A percentile compares a stretch with the other conserved stretches of the same genome.
phyloP scores from a whole-genome alignment of 2,329 filamentous ascomycete genomes.

The Ophioceras dolichostomum region DNA sequence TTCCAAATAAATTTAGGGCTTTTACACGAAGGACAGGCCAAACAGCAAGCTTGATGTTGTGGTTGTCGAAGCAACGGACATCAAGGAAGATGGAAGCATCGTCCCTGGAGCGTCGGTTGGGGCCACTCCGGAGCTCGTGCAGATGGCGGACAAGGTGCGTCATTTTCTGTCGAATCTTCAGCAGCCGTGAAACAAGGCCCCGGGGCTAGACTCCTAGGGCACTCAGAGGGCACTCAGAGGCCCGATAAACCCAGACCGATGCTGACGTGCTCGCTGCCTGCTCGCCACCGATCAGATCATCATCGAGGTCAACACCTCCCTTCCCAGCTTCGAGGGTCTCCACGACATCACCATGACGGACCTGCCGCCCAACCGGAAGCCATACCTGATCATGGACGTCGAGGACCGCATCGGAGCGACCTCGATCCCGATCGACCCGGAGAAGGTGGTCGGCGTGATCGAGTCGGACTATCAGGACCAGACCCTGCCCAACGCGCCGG shows the following conservation, averaged over 20 bases:
- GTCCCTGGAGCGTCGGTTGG: conserved; percentile 79
- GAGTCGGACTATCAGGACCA: conserved; percentile 75
- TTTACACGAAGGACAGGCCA: conserved; percentile 70
- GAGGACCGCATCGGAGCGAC: conserved; percentile 78
- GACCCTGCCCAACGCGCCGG: conserved; percentile 60
- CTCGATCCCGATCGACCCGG: conserved; percentile 69
- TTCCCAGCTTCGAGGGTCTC: conserved; percentile 74
- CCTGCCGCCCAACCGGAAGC: conserved; percentile 67
- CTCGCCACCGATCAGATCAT: conserved; percentile 44
- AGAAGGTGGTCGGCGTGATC: conserved; percentile 73
- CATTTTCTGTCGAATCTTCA: not conserved
- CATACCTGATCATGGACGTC: conserved; percentile 72
- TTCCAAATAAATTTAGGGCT: conserved; percentile 39
- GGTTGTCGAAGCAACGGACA: conserved; percentile 75
- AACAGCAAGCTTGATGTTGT: conserved; percentile 68
- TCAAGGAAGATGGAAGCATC: conserved; percentile 80
- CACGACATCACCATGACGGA: conserved; percentile 91
- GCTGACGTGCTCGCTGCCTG: too few species aligned
- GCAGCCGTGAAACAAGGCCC: not conserved
- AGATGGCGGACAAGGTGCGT: conserved; percentile 79
- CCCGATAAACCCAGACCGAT: not conserved
- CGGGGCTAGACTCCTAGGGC: too few species aligned
- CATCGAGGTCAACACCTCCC: conserved; percentile 81
- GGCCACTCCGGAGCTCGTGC: conserved; percentile 72
- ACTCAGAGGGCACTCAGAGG: not conserved